Conservation (phyloP, 257 asterid genomes). For the Petunia axillaris region DNA sequence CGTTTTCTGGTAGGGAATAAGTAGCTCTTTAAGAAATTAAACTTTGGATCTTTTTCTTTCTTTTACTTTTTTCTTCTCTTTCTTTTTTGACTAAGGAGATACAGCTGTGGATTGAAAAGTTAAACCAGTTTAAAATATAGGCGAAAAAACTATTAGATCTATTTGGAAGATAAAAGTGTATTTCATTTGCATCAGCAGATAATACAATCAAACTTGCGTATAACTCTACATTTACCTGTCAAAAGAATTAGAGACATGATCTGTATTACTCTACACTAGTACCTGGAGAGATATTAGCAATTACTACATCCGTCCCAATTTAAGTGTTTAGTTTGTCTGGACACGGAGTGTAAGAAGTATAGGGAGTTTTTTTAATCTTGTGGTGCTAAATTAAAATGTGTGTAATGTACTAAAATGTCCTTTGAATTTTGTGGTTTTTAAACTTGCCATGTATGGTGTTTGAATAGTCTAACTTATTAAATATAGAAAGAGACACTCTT, state of each 20-base stretch:
- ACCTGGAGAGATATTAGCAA: background rate
- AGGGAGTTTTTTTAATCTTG: too few relatives aligned
- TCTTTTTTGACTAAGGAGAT: background rate
- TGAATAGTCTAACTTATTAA: too few relatives aligned
- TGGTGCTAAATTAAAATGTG: too few relatives aligned
- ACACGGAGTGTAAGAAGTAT: too few relatives aligned
- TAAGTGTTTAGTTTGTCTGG: too few relatives aligned
- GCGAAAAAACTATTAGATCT: background rate
- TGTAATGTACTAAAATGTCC: too few relatives aligned
- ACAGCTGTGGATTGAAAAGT: background rate
- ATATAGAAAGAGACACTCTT: too few relatives aligned
- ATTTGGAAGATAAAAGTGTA: conserved; percentile 17
- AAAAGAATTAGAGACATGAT: background rate
- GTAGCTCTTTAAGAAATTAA: background rate
- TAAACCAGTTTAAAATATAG: background rate
- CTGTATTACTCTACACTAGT: background rate
- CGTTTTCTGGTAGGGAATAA: background rate
- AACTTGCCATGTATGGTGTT: too few relatives aligned
- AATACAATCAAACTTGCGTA: background rate
- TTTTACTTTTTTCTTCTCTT: background rate
- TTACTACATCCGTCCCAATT: background rate
- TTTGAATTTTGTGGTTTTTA: too few relatives aligned
- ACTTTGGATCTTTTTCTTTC: conserved; percentile 17
- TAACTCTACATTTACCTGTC: background rate
- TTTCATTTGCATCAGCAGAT: background rate